Evolutionary conservation across 305 asterid species (phyloP).

Genomic region (Fraxinus floribunda): DNA sequence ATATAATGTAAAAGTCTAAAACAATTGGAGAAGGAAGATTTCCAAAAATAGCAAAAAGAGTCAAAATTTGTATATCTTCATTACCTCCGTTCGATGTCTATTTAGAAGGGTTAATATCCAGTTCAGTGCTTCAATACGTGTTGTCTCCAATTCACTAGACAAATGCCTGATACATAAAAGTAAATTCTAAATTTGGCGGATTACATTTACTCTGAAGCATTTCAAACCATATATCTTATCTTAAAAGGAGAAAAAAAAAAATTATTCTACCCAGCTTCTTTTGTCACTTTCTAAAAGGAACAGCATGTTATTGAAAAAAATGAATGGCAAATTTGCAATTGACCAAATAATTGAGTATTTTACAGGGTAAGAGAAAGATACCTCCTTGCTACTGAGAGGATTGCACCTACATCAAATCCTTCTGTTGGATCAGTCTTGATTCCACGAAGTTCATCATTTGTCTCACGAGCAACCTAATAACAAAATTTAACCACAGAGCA

Average conservation of each 20-base stretch:
- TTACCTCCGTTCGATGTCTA: slow-evolving; percentile 78
- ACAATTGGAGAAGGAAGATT: neutral
- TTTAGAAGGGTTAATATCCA: slow-evolving; percentile 83
- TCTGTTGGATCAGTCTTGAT: slow-evolving; percentile 86
- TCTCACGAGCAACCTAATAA: slow-evolving; percentile 92
- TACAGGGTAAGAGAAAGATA: slow-evolving; percentile 29
- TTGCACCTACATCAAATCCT: slow-evolving; percentile 85
- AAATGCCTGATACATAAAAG: slow-evolving; percentile 64
- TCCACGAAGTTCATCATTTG: slow-evolving; percentile 93
- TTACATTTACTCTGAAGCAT: slow-evolving; percentile 8
- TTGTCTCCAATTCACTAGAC: slow-evolving; percentile 93
- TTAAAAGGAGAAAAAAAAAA: neutral
- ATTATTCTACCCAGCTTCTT: slow-evolving; percentile 16
- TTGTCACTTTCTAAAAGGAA: slow-evolving; percentile 18
- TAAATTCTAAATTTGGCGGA: slow-evolving; percentile 1
- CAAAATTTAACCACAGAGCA: neutral
- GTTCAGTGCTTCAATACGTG: slow-evolving; percentile 94
- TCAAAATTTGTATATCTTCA: slow-evolving; percentile 12
- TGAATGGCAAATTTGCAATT: slow-evolving; percentile 15
- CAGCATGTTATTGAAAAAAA: neutral
- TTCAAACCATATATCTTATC: slow-evolving; percentile 2
- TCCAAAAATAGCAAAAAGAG: neutral
- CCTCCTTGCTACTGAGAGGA: slow-evolving; percentile 91
- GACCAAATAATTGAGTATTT: slow-evolving; percentile 13
- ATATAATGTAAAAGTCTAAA: neutral